Conservation (phyloP, 129 eudicot genomes). For the Flaveria trinervia region DNA sequence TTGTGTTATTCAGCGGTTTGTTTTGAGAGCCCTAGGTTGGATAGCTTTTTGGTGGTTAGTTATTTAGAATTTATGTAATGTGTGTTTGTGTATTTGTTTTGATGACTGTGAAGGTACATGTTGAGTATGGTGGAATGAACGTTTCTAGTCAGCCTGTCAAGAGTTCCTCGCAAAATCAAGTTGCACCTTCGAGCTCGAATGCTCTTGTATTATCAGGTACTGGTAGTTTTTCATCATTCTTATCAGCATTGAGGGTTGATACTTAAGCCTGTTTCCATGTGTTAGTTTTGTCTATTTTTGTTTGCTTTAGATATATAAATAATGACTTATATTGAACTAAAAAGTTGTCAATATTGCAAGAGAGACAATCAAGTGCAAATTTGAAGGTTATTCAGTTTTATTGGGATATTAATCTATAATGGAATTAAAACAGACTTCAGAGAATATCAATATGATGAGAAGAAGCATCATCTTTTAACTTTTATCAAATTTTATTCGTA, state of each 20-base stretch:
- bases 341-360: background rate
- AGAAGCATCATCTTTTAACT: constrained; percentile 20
- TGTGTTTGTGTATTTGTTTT: constrained; percentile 22
- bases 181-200: constrained; percentile 45
- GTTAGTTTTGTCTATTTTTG: background rate
- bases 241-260: constrained; percentile 12
- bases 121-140: constrained; percentile 67
- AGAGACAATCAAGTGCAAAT: background rate
- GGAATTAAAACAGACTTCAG: background rate
- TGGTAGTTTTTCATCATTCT: background rate
- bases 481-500: constrained; percentile 25
- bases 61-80: background rate
- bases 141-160: constrained; percentile 36
- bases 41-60: background rate
- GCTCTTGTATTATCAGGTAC: constrained; percentile 87
- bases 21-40: background rate
- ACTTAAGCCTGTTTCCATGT: background rate
- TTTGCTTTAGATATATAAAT: background rate
- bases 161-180: constrained; percentile 41
- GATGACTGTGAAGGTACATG: constrained; percentile 49
- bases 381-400: background rate
- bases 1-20: background rate
- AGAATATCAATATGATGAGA: background rate
- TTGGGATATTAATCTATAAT: background rate
- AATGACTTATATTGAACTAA: background rate